phyloP scores from a whole-genome alignment of 2,329 filamentous ascomycete species.

The Hypoxylon sp. region DNA sequence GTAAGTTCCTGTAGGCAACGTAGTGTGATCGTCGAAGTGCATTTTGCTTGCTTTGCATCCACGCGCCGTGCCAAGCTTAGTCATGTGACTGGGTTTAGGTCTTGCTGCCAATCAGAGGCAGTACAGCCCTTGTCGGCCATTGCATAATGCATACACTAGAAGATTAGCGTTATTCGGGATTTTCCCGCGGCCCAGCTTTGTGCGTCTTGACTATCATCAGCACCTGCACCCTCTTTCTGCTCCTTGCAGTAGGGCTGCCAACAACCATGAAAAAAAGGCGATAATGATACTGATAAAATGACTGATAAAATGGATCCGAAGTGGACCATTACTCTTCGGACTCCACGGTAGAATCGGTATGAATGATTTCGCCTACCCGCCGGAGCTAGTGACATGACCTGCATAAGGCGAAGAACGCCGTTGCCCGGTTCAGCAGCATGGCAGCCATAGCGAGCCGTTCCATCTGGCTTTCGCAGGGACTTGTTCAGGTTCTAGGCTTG shows the following conservation, averaged over 20 bases:
- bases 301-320: conserved; percentile 29
- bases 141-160: conserved; percentile 34
- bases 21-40: conserved; percentile 35
- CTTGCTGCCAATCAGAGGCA: conserved; percentile 35
- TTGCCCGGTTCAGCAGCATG: conserved; percentile 42
- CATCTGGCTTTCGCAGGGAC: conserved; percentile 8
- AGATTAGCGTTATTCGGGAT: conserved; percentile 37
- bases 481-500: conserved; percentile 27
- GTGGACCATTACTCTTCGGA: conserved; percentile 41
- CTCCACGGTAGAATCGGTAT: conserved; percentile 41
- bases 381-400: conserved; percentile 53
- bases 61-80: conserved; percentile 42
- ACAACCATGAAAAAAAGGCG: conserved; percentile 14
- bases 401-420: conserved; percentile 44
- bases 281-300: conserved; percentile 7
- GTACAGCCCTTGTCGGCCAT: conserved; percentile 26
- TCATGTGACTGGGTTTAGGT: conserved; percentile 43
- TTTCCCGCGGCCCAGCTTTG: conserved; percentile 25
- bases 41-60: conserved; percentile 38
- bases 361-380: conserved; percentile 52
- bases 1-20: conserved; percentile 18
- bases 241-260: conserved; percentile 33
- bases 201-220: conserved; percentile 13
- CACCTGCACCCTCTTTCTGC: conserved; percentile 12
- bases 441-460: conserved; percentile 21